These are phyloP conservation scores for Leccinum subtestaceum DNA, from an alignment of 768 basidiomycete species.

Conservation along the genomic window DNA sequence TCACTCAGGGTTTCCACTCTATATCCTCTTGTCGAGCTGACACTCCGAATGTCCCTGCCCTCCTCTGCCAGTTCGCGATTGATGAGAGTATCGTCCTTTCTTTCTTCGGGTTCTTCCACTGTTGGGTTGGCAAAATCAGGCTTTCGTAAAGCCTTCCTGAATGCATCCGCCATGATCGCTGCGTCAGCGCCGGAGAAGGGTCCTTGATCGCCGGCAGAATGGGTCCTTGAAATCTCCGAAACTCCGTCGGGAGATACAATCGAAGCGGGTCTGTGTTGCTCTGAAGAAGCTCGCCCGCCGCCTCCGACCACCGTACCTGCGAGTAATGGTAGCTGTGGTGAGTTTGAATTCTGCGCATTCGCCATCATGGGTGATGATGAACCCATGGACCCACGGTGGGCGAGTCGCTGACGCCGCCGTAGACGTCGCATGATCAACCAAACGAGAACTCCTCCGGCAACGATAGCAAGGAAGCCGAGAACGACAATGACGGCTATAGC, in stretches of 20 bases:
- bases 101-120: constrained; percentile 58
- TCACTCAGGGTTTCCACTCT: constrained; percentile 70
- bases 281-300: constrained; percentile 32
- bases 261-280: constrained; percentile 34
- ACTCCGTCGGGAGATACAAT: constrained; percentile 67
- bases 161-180: constrained; percentile 91
- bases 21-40: constrained; percentile 75
- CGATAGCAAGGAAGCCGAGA: constrained; percentile 80
- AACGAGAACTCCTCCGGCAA: constrained; percentile 60
- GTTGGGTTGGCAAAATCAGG: constrained; percentile 77
- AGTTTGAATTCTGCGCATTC: constrained; percentile 43
- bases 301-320: constrained; percentile 34
- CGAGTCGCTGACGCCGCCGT: constrained; percentile 48
- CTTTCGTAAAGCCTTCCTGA: constrained; percentile 82
- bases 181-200: constrained; percentile 84
- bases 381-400: constrained; percentile 73
- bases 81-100: constrained; percentile 42
- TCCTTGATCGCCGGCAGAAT: constrained; percentile 60
- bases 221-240: constrained; percentile 63
- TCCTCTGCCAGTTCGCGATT: constrained; percentile 83
- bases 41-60: constrained; percentile 84
- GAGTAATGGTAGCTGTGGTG: constrained; percentile 49
- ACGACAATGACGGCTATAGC: constrained; percentile 89
- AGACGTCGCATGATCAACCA: constrained; percentile 74
- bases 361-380: constrained; percentile 84